Base-by-base conservation (phyloP, 495 filamentous ascomycete genomes). In the Daldinia vernicosa region DNA sequence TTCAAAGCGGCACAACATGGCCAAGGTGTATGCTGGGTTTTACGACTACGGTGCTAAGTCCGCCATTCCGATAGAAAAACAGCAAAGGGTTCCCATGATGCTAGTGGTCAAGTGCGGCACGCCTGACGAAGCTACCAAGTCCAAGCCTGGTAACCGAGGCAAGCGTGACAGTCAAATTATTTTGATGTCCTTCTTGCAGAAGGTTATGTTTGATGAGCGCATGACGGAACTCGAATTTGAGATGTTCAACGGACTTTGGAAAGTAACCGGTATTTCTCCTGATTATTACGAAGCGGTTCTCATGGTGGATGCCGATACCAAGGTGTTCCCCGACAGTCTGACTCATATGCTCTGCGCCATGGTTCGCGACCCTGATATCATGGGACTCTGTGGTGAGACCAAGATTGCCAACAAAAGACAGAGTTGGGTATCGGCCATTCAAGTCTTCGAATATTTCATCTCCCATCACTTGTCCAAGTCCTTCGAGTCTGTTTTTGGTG, bases 141-240 rank as follows among this genome's bases (percentile, higher is more conserved):
- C 90, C 35, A 99, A 98, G 79, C 93, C 96, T 2, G 96, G 96
- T 65, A 99, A 99, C 78, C 89, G 96, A 72, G 96, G 96, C 74
- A 99, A 99, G 83, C 91, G 96, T 77, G 96, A 99, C 85, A 94
- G 92, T 81, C 96, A 99, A 80, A 98, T 99, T 76, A 95, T 99
- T 72, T 81, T 99, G 54, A 99, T 99, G 96, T 97, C 93, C 19
- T 99, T 99, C 86, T 83, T 99, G 73, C 96, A 99, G 79, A 99
- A 99, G 81, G 95, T 99, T 69, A 99, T 99, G 96, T 99, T 99
- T 77, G 96, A 99, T 77, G 96, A 99, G 80, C 92, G 96, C 39
- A 99, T 99, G 96, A 98, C 96, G 4, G 94, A 99, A 77, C 88
- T 99, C n/a, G 96, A 99, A 77, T 99, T 94, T 72, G 96, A 99